phyloP scores from a whole-genome alignment of 2,329 filamentous ascomycete genomes.

The Trichophyton benhamiae region DNA sequence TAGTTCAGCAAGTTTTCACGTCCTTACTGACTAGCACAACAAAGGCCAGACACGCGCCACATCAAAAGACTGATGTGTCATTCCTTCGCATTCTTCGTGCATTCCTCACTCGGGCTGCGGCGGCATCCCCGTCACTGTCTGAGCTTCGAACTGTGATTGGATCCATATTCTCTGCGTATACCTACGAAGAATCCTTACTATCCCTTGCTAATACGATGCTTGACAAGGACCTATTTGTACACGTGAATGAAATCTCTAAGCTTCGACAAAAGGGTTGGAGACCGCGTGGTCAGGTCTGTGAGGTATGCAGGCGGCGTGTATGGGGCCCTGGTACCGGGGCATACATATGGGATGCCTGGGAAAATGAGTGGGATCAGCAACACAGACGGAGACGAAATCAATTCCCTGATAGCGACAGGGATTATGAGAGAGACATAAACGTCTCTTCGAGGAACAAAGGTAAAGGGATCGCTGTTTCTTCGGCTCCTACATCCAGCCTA shows the following conservation, averaged over 20 bases:
- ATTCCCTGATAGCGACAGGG: constrained; percentile 18
- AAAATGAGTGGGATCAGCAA: constrained; percentile 40
- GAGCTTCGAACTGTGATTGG: constrained; percentile 74
- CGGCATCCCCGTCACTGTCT: constrained; percentile 70
- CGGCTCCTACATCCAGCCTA: background rate
- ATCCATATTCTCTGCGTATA: constrained; percentile 89
- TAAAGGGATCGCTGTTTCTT: constrained; percentile 23
- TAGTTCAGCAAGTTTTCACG: constrained; percentile 85
- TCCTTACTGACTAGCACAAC: constrained; percentile 52
- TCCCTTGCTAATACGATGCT: constrained; percentile 73
- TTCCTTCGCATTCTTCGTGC: constrained; percentile 82
- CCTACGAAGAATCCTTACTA: constrained; percentile 85
- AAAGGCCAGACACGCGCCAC: constrained; percentile 19
- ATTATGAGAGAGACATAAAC: constrained; percentile 6
- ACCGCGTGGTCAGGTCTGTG: constrained; percentile 73
- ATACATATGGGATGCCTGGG: constrained; percentile 71
- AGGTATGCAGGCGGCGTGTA: constrained; percentile 65
- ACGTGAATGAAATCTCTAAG: constrained; percentile 60
- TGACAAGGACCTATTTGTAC: constrained; percentile 76
- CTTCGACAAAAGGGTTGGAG: constrained; percentile 80
- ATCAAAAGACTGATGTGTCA: constrained; percentile 47
- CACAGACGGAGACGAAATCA: constrained; percentile 21
- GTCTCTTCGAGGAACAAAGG: constrained; percentile 25
- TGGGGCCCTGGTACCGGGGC: constrained; percentile 81
- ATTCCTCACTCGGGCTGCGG: constrained; percentile 72